These are phyloP conservation scores for Metarhizium humberi DNA, from an alignment of 2,329 filamentous ascomycete genomes.

Conservation along the genomic window DNA sequence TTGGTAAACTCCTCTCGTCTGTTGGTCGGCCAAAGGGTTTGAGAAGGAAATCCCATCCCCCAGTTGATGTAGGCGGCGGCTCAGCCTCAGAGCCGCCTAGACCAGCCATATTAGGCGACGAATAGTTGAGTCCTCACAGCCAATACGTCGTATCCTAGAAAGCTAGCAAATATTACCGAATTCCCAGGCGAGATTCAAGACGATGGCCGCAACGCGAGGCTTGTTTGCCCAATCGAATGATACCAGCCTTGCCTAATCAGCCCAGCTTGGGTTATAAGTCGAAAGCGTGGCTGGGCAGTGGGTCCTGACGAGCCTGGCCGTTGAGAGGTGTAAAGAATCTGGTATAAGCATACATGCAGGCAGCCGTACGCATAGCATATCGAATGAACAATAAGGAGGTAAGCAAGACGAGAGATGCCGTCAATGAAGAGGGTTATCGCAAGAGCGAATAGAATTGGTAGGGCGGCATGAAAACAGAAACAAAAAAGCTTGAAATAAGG, in stretches of 20 bases:
- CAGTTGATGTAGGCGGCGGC: conserved; percentile 15
- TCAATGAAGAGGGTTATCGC: background rate
- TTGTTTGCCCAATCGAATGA: background rate
- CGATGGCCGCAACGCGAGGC: background rate
- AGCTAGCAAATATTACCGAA: background rate
- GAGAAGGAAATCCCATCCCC: conserved; percentile 17
- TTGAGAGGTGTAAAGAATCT: background rate
- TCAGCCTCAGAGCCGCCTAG: conserved; percentile 18
- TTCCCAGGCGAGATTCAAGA: background rate
- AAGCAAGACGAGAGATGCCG: background rate
- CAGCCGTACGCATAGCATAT: background rate
- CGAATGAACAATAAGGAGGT: background rate
- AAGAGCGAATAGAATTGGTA: background rate
- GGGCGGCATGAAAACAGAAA: background rate
- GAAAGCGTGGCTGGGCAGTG: conserved; percentile 4
- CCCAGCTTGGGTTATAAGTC: conserved; percentile 2
- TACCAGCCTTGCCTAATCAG: conserved; percentile 1
- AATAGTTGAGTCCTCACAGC: conserved; percentile 1
- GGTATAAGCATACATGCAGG: background rate
- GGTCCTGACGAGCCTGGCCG: background rate
- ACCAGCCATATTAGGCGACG: conserved; percentile 21
- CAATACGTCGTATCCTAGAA: background rate
- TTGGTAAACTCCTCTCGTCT: conserved; percentile 6
- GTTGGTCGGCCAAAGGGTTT: conserved; percentile 18
- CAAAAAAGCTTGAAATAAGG: background rate